These are phyloP conservation scores for Fusarium coicis DNA, from an alignment of 2,329 filamentous ascomycete genomes.

Conservation along the genomic window DNA sequence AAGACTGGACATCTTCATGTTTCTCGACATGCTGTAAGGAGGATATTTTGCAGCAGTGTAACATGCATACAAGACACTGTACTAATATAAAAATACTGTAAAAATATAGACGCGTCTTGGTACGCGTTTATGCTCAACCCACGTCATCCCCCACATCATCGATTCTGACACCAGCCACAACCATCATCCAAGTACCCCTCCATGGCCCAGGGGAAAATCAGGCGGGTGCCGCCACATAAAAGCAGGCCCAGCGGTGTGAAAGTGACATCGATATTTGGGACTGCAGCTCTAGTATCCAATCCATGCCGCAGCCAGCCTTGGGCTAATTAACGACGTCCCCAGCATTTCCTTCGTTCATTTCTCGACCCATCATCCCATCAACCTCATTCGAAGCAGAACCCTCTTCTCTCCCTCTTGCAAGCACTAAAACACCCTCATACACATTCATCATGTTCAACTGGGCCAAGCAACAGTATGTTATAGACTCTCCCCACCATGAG, in stretches of 20 bases:
- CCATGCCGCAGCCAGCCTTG: not conserved
- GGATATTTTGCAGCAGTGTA: not conserved
- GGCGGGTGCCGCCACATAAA: conserved; percentile 22
- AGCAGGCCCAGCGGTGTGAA: conserved; percentile 34
- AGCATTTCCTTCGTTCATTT: conserved; percentile 32
- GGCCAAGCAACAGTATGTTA: conserved; percentile 86
- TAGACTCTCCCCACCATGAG: conserved; percentile 16
- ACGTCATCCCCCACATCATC: conserved; percentile 35
- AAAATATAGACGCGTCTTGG: conserved; percentile 19
- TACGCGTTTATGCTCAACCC: conserved; percentile 31
- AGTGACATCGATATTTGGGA: conserved; percentile 30
- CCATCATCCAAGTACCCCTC: conserved; percentile 27
- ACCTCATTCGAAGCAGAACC: conserved; percentile 6
- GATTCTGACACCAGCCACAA: conserved; percentile 28
- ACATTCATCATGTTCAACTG: conserved; percentile 82
- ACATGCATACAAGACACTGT: not conserved
- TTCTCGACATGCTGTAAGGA: not conserved
- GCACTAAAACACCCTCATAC: not conserved
- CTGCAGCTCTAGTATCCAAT: conserved; percentile 3
- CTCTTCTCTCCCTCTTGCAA: not conserved
- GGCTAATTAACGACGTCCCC: conserved; percentile 36
- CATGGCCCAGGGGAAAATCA: conserved; percentile 7
- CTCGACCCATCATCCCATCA: conserved; percentile 39
- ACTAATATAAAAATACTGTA: too few species aligned
- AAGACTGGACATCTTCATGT: not conserved